Percentiles rank a stretch among this genome's conserved stretches.
These are phyloP conservation scores for Bruguiera gymnorhiza DNA, from an alignment of 345 rosid genomes.

Conservation along the genomic window DNA sequence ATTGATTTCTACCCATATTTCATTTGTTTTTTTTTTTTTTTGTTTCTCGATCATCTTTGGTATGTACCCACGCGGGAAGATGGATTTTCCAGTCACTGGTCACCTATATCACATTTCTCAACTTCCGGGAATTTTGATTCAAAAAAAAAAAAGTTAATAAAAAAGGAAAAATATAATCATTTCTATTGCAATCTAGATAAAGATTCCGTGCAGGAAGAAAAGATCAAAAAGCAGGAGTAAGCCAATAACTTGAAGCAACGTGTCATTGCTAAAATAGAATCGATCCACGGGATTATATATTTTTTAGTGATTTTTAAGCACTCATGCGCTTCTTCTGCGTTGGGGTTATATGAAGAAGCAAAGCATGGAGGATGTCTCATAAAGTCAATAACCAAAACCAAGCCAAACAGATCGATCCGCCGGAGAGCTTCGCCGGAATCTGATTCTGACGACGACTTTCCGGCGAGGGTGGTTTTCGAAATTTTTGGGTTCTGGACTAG, in stretches of 20 bases:
- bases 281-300: background rate
- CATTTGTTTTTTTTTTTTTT: no score
- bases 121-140: conserved; percentile 2
- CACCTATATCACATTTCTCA: conserved; percentile 20
- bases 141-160: background rate
- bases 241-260: background rate
- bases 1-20: no score
- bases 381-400: no score
- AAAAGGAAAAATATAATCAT: background rate
- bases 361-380: background rate
- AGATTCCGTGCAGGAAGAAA: background rate
- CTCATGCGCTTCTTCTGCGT: conserved; percentile 9
- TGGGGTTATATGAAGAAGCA: background rate
- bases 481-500: background rate
- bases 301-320: background rate
- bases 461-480: background rate
- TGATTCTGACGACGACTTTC: background rate
- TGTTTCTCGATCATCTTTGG: no score
- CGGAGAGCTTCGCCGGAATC: conserved; percentile 3
- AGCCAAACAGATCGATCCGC: background rate
- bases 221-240: no score
- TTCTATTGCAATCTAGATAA: no score
- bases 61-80: no score
- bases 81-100: background rate
- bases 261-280: background rate